Conservation (phyloP, 1,139 yeast genomes). For the Arxiozyma bovina region DNA sequence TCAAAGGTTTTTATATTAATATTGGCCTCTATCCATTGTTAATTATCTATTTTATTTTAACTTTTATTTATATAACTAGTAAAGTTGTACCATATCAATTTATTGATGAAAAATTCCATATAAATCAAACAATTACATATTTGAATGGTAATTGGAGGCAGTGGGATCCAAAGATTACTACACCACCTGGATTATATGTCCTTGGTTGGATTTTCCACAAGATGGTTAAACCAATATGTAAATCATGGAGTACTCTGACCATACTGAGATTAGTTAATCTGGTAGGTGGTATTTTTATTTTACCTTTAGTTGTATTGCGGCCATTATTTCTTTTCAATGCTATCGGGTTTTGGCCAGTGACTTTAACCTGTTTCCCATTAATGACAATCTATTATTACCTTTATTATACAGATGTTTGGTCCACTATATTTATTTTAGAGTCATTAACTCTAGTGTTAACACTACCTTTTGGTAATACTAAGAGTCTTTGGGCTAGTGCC, state of each 20-base stretch:
- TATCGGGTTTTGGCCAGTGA: slow-evolving; percentile 40
- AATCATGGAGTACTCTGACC: slow-evolving; percentile 33
- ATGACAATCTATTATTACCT: slow-evolving; percentile 62
- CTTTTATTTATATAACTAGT: slow-evolving; percentile 22
- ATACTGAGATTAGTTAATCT: slow-evolving; percentile 52
- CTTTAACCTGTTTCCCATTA: slow-evolving; percentile 57
- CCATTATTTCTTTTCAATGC: slow-evolving; percentile 34
- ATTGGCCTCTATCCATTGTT: slow-evolving; percentile 21
- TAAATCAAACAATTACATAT: slow-evolving; percentile 66
- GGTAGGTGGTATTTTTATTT: slow-evolving; percentile 49
- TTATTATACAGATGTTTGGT: slow-evolving; percentile 92
- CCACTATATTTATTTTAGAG: slow-evolving; percentile 57
- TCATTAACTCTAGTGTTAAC: slow-evolving; percentile 37
- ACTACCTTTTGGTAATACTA: slow-evolving; percentile 29
- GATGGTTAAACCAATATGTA: slow-evolving; percentile 22
- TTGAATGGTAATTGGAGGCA: slow-evolving; percentile 47
- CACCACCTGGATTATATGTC: slow-evolving; percentile 88
- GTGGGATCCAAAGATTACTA: slow-evolving; percentile 91
- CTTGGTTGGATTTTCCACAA: slow-evolving; percentile 46
- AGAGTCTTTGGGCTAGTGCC: slow-evolving; percentile 35
- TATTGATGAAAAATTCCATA: slow-evolving; percentile 76
- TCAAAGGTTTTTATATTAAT: slow-evolving; percentile 22
- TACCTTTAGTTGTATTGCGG: slow-evolving; percentile 39
- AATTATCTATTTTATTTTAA: slow-evolving; percentile 16
- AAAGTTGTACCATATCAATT: slow-evolving; percentile 24